A percentile compares a stretch with the other conserved stretches of the same genome.
Evolutionary conservation across 1,284 basidiomycete species (phyloP).

Genomic region (Albatrellus sp.): DNA sequence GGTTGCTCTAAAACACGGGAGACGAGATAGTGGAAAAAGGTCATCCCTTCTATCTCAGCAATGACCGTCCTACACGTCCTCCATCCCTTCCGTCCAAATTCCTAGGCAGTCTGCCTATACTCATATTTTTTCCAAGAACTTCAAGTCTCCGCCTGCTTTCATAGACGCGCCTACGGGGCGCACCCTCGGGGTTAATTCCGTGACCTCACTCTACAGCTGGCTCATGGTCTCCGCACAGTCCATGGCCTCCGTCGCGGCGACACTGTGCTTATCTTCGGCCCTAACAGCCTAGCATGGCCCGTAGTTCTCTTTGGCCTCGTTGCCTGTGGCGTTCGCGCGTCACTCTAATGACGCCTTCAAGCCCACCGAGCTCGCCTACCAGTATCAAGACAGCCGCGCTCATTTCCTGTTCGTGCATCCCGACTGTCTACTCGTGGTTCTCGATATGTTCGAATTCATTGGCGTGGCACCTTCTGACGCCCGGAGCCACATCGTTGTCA

Average conservation of each 20-base stretch:
- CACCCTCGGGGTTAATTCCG: constrained; percentile 43
- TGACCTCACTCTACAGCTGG: constrained; percentile 43
- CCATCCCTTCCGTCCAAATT: constrained; percentile 2
- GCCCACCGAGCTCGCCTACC: constrained; percentile 18
- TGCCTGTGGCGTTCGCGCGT: constrained; percentile 22
- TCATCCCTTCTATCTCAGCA: too few species aligned
- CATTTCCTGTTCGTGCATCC: constrained; percentile 30
- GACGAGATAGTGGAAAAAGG: too few species aligned
- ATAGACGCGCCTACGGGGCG: constrained; percentile 54
- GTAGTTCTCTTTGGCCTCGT: constrained; percentile 24
- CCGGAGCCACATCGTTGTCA: constrained; percentile 16
- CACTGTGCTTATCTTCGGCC: constrained; percentile 25
- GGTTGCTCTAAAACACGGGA: too few species aligned
- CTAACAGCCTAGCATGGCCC: constrained; percentile 34
- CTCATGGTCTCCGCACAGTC: constrained; percentile 32
- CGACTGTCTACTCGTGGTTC: constrained; percentile 20
- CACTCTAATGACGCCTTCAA: constrained; percentile 26
- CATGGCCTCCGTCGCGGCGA: constrained; percentile 23
- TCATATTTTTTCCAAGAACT: constrained; percentile 13
- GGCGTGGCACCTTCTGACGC: constrained; percentile 17
- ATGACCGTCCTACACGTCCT: constrained; percentile 9
- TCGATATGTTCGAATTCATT: constrained; percentile 20
- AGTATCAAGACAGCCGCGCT: constrained; percentile 27
- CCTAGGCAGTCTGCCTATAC: constrained; percentile 9
- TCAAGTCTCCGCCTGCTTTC: constrained; percentile 34